Conservation (phyloP, 805 yeast species). For the Wickerhamia fluorescens region DNA sequence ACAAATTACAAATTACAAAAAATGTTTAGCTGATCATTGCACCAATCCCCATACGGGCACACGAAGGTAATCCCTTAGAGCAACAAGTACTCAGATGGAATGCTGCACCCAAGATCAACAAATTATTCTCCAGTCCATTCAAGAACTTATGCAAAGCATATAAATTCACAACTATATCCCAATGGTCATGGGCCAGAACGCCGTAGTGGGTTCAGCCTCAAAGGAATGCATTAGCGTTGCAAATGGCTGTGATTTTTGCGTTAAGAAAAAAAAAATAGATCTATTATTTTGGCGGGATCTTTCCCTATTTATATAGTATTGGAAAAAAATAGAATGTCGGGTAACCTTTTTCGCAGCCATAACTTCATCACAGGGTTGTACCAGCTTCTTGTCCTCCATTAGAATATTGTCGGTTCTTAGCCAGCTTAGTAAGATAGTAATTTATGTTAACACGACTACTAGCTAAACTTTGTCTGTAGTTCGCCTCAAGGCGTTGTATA, state of each 20-base stretch:
- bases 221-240: conserved; percentile 57
- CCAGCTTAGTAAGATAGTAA: too few relatives aligned
- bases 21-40: conserved; percentile 44
- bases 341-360: too few relatives aligned
- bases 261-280: conserved; percentile 23
- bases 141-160: conserved; percentile 6
- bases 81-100: conserved; percentile 44
- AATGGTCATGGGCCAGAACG: conserved; percentile 66
- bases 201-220: conserved; percentile 62
- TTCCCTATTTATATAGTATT: conserved; percentile 10
- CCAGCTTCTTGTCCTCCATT: too few relatives aligned
- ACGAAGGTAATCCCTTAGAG: conserved; percentile 69
- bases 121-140: conserved; percentile 57
- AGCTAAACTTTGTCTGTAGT: too few relatives aligned
- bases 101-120: conserved; percentile 72
- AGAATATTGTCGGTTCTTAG: too few relatives aligned
- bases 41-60: conserved; percentile 67
- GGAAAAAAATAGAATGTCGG: conserved; percentile 17
- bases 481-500: too few relatives aligned
- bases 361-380: too few relatives aligned
- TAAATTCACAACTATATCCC: conserved; percentile 47
- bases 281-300: too few relatives aligned
- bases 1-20: too few relatives aligned
- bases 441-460: too few relatives aligned
- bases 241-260: conserved; percentile 64